Conservation (phyloP, 2,329 filamentous ascomycete species). For the Hawksworthiomyces lignivorus region DNA sequence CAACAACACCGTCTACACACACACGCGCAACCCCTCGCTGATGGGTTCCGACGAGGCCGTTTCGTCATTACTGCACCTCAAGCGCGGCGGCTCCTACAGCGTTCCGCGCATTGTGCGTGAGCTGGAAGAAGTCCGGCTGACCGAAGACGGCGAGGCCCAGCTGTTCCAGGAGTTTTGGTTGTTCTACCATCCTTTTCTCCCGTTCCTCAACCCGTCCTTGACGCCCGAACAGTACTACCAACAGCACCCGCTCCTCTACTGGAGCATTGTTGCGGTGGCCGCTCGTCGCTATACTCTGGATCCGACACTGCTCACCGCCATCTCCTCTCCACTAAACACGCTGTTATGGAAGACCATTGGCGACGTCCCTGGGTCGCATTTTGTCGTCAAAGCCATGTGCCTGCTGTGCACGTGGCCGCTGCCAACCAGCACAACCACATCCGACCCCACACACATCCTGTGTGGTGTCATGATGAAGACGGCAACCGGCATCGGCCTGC, state of each 20-base stretch:
- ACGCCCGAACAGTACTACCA: constrained; percentile 67
- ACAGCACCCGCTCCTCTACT: constrained; percentile 76
- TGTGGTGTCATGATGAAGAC: constrained; percentile 83
- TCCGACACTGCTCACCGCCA: constrained; percentile 55
- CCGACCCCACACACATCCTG: constrained; percentile 74
- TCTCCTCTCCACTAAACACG: constrained; percentile 61
- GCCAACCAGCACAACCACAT: constrained; percentile 71
- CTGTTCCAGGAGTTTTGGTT: constrained; percentile 70
- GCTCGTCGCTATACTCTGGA: constrained; percentile 61
- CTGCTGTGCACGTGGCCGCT: constrained; percentile 75
- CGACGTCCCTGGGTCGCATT: constrained; percentile 70
- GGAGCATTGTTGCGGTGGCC: constrained; percentile 71
- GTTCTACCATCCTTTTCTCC: constrained; percentile 69
- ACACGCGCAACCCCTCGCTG: constrained; percentile 54
- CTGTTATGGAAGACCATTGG: constrained; percentile 71
- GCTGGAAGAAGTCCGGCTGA: constrained; percentile 56
- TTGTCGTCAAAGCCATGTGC: constrained; percentile 73
- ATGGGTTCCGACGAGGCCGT: constrained; percentile 64
- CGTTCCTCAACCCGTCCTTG: constrained; percentile 61
- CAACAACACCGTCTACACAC: constrained; percentile 45
- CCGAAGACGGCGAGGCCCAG: constrained; percentile 52
- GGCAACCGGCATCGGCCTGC: constrained; percentile 74
- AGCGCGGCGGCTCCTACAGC: constrained; percentile 55
- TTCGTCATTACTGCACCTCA: constrained; percentile 57
- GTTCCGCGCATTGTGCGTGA: constrained; percentile 52